Evolutionary conservation across 75 land plant genomes (phyloP), one percentile per base, ranked within the genome.

Genomic region (Pinus albicaulis): DNA sequence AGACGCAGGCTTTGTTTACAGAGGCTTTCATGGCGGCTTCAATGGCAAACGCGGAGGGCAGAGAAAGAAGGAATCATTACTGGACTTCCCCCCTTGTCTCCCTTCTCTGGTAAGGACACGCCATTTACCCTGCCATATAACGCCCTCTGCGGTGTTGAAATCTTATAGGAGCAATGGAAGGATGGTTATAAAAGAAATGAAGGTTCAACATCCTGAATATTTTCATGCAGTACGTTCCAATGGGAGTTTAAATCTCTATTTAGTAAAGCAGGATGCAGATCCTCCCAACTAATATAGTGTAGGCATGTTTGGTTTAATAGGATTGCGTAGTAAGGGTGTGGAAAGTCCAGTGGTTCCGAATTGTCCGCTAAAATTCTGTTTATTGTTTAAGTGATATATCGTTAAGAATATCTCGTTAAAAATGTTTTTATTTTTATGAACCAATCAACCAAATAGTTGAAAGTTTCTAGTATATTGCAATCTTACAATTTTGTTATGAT

Each of bases 201-300:
- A 41, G 55, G 76, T 78, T 20, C 78, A 59, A 60, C 82, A 78
- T 55, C 80, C 75, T 44, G 85, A 82, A 69, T 88, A 74, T 70
- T 76, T 88, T 64, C 57, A 57, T 28, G 82, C 82, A 5, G 78
- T 76, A 28, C 59, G 90, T 14, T 53, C 78, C 62, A 69, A 80
- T 17, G 90, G 90, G 10, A 82, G 87, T 25, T 82, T 88, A 1
- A 82, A 72, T 22, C 64, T 88, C 56, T 80, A 80, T 17, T 72
- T 82, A 3, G 76, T 85, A 8, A 72, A 25, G 24, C 59, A 65
- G 25, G 72, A 72, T 25, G 41, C 41, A 38, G 41, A 38, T n/a
- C n/a, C n/a, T n/a, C n/a, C n/a, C n/a, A n/a, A n/a, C n/a, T n/a
- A n/a, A n/a, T n/a, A n/a, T n/a, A n/a, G n/a, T n/a, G n/a, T n/a